Percentiles rank a stretch among this genome's conserved stretches.
Conservation (phyloP, 2,329 filamentous ascomycete genomes). For the Akanthomyces uredinophilus region DNA sequence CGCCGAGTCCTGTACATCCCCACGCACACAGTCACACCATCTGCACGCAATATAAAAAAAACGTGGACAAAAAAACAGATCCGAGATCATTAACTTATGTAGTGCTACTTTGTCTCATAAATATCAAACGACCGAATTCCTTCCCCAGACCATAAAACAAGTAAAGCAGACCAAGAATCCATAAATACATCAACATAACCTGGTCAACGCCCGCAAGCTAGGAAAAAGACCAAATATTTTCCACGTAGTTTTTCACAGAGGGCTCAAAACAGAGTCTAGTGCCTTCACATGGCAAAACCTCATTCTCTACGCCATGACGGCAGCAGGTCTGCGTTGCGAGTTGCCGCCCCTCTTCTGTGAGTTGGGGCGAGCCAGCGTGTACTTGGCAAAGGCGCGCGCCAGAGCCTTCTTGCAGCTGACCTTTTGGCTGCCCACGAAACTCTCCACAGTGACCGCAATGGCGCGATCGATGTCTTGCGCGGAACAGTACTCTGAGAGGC, state of each 20-base stretch:
- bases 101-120: background rate
- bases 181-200: background rate
- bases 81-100: background rate
- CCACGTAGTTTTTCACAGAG: background rate
- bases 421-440: constrained; percentile 94
- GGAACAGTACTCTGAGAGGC: constrained; percentile 91
- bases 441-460: constrained; percentile 93
- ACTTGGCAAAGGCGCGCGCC: constrained; percentile 92
- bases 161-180: background rate
- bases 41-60: background rate
- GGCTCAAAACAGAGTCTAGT: background rate
- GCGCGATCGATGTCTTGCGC: constrained; percentile 90
- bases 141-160: background rate
- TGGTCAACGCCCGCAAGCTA: background rate
- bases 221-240: background rate
- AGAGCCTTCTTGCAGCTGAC: constrained; percentile 96
- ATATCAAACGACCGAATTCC: background rate
- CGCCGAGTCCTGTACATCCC: background rate
- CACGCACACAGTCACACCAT: background rate
- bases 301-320: constrained; percentile 23
- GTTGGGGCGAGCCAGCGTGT: constrained; percentile 58
- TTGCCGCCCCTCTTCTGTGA: constrained; percentile 20
- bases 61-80: background rate
- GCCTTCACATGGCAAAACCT: background rate
- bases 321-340: constrained; percentile 22